Conservation (phyloP, 2,329 filamentous ascomycete species). For the Ploettnerulaceae sp. region DNA sequence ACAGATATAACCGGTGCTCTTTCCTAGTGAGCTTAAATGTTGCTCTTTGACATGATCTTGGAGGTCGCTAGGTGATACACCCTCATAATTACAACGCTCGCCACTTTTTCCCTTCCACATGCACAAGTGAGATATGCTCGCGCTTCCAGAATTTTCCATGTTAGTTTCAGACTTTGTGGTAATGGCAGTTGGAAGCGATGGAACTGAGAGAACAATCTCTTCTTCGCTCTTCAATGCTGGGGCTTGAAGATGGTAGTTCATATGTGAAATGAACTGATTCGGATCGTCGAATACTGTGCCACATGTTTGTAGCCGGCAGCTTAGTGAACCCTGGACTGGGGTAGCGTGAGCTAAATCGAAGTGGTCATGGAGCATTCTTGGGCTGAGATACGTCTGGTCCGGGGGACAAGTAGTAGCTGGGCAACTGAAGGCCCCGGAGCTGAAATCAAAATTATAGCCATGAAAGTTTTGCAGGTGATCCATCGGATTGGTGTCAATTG, state of each 20-base stretch:
- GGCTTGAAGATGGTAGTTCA: conserved; percentile 23
- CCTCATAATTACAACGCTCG: conserved; percentile 17
- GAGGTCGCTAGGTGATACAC: conserved; percentile 40
- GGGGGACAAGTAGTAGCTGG: conserved; percentile 27
- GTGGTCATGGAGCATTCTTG: conserved; percentile 30
- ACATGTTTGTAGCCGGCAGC: conserved; percentile 28
- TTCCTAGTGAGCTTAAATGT: conserved; percentile 45
- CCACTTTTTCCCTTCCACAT: conserved; percentile 24
- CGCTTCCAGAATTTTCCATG: not conserved
- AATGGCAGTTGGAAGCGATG: not conserved
- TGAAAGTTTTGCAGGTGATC: conserved; percentile 29
- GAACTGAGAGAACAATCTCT: conserved; percentile 17
- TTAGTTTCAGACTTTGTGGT: not conserved
- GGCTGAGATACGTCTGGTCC: conserved; percentile 22
- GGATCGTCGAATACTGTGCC: conserved; percentile 24
- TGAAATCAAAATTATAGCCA: conserved; percentile 26
- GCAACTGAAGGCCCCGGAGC: conserved; percentile 23
- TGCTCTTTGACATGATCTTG: conserved; percentile 50
- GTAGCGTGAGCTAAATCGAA: conserved; percentile 30
- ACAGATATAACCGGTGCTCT: conserved; percentile 47
- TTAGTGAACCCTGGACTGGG: conserved; percentile 25
- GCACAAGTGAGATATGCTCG: conserved; percentile 21
- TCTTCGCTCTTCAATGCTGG: conserved; percentile 17
- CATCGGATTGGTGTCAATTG: conserved; percentile 25
- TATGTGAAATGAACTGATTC: conserved; percentile 26